These are phyloP conservation scores for Podospora didyma DNA, from an alignment of 495 filamentous ascomycete genomes.

Conservation along the genomic window DNA sequence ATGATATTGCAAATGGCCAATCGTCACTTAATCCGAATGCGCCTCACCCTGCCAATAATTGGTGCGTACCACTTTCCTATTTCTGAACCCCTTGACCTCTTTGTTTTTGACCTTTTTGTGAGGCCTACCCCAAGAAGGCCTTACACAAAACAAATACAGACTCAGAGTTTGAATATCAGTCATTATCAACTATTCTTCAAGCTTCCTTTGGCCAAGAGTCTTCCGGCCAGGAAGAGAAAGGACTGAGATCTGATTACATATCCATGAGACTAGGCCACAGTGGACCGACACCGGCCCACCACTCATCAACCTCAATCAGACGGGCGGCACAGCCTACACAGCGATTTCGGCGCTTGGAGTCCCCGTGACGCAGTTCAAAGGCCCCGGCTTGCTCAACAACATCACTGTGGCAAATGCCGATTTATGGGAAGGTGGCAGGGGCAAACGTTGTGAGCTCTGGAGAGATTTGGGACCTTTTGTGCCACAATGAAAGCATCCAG, in stretches of 20 bases:
- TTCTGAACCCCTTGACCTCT: neutral
- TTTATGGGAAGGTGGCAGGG: slow-evolving; percentile 47
- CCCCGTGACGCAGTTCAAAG: slow-evolving; percentile 19
- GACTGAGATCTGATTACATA: neutral
- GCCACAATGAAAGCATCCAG: slow-evolving; percentile 3
- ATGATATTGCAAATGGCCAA: slow-evolving; percentile 29
- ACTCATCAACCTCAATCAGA: slow-evolving; percentile 42
- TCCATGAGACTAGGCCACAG: slow-evolving; percentile 31
- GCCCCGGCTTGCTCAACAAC: slow-evolving; percentile 35
- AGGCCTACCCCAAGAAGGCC: no score
- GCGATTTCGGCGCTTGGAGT: slow-evolving; percentile 2
- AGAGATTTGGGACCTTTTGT: slow-evolving; percentile 20
- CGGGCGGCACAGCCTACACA: slow-evolving; percentile 32
- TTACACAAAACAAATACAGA: no score
- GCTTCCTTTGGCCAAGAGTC: no score
- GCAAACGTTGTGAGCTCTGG: slow-evolving; percentile 51
- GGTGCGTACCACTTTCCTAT: neutral
- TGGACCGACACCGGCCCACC: slow-evolving; percentile 24
- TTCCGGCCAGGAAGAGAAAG: neutral
- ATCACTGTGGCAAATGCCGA: slow-evolving; percentile 31
- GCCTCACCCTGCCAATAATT: slow-evolving; percentile 4
- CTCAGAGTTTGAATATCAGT: no score
- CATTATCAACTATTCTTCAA: no score
- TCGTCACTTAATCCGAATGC: neutral
- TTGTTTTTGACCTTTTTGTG: neutral